Evolutionary conservation across 805 yeast genomes (phyloP).

Genomic region (Jamesozyma piceae): DNA sequence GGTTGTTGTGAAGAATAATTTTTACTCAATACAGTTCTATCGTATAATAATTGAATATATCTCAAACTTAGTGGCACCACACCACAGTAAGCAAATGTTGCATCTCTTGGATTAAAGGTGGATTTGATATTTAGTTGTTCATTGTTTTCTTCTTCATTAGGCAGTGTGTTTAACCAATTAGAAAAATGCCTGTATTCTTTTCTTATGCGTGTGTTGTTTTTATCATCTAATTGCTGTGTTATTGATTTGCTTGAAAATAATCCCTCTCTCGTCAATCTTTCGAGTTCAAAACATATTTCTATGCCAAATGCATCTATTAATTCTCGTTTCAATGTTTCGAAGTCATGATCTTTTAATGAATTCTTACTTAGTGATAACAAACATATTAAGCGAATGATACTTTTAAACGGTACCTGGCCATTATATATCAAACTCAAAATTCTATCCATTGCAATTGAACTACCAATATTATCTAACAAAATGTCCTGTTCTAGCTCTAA

Average conservation of each 20-base stretch:
- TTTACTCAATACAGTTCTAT: constrained; percentile 41
- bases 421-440: constrained; percentile 45
- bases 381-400: constrained; percentile 45
- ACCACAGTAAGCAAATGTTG: constrained; percentile 65
- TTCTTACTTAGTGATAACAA: constrained; percentile 53
- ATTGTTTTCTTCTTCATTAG: constrained; percentile 11
- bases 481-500: constrained; percentile 65
- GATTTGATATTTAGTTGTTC: constrained; percentile 10
- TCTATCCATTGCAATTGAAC: constrained; percentile 27
- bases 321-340: constrained; percentile 43
- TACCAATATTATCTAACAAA: constrained; percentile 42
- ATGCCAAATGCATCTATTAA: constrained; percentile 60
- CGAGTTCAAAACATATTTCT: constrained; percentile 20
- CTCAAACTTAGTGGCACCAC: constrained; percentile 69
- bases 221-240: background rate
- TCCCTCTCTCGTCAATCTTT: constrained; percentile 16
- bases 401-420: constrained; percentile 30
- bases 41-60: constrained; percentile 58
- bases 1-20: constrained; percentile 27
- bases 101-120: constrained; percentile 13
- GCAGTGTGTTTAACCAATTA: constrained; percentile 21
- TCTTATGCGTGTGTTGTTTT: constrained; percentile 6
- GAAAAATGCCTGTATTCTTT: constrained; percentile 21
- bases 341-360: constrained; percentile 62
- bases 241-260: constrained; percentile 14